Percentiles rank a stretch among this genome's conserved stretches.
Evolutionary conservation across 1,139 yeast genomes (phyloP).

Genomic region (Candida glucosophila): DNA sequence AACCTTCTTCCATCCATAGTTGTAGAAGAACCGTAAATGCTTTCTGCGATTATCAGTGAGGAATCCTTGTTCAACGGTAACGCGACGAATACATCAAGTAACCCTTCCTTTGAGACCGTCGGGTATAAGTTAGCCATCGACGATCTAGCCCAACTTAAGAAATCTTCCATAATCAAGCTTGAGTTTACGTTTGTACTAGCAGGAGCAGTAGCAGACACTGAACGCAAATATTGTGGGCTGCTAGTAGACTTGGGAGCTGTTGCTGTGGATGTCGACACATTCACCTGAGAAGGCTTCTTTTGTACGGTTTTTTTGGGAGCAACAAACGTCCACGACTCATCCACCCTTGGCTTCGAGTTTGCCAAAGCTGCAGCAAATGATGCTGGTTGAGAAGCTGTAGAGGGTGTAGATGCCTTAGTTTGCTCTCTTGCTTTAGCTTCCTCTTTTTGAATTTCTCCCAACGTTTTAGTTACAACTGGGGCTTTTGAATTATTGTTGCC

Average conservation of each 20-base stretch:
- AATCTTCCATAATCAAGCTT: constrained; percentile 48
- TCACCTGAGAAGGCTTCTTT: constrained; percentile 15
- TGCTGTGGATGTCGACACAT: constrained; percentile 12
- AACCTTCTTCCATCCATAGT: constrained; percentile 94
- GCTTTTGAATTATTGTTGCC: constrained; percentile 11
- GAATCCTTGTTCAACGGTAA: constrained; percentile 71
- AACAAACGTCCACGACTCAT: constrained; percentile 38
- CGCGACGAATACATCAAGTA: constrained; percentile 70
- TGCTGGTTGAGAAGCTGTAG: no score
- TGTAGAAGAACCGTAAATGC: constrained; percentile 82
- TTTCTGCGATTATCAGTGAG: constrained; percentile 81
- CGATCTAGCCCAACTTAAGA: constrained; percentile 76
- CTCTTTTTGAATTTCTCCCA: constrained; percentile 40
- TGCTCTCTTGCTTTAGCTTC: constrained; percentile 28
- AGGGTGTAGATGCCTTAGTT: constrained; percentile 7
- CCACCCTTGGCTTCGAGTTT: constrained; percentile 19
- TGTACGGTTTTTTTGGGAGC: constrained; percentile 17
- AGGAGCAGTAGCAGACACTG: constrained; percentile 32
- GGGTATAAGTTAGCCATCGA: constrained; percentile 67
- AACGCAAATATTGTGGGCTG: constrained; percentile 38
- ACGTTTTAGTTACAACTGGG: constrained; percentile 25
- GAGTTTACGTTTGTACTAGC: constrained; percentile 18
- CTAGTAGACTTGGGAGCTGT: no score
- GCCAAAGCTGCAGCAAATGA: constrained; percentile 26
- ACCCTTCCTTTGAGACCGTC: constrained; percentile 67